Evolutionary conservation across 2,329 filamentous ascomycete genomes (phyloP), one percentile per base, ranked within the genome.

Genomic region (Emergomyces africanus): DNA sequence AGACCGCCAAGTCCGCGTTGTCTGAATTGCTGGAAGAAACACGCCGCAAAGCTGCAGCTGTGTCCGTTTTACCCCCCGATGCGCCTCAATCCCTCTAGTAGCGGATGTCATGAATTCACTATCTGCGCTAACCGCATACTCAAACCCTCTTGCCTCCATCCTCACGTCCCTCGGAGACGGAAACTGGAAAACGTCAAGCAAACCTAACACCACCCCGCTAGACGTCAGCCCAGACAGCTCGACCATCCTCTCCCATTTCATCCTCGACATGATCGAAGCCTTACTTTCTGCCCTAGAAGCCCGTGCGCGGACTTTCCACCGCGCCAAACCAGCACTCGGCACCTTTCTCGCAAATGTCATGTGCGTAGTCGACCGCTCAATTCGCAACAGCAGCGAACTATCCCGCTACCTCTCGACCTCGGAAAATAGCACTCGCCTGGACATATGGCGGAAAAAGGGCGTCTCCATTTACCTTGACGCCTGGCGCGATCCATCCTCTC

Each of bases 291-390:
- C 86, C 9, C 78, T 97, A 12, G 89, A 95, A 63, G 78, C 82
- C 61, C 94, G 90, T 64, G 85, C 86, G 4, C 83, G 86, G 35
- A 69, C 81, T 9, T 71, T 94, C 49, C 82, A 94, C 60, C 90
- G 91, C 68, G 83, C 83, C 61, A 94, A 90, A 72, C 84, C 86
- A 28, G 78, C 89, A 3, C 82, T 90, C 55, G 94, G 91, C 30
- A 89, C 96, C 20, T 96, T 97, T 71, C 77, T 97, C 57, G 89
- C 90, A 54, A 99, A 99, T 74, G 90, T 86, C 63, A 83, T 95
- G 60, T 83, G 86, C 60, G 83, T 96, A 54, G 81, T 96, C 57
- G 89, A 95, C 66, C 87, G 90, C 60, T 88, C 88, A 75, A 89
- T 96, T 59, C 83, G 85, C 55, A 83, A 85, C 54, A 95, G 66